A percentile compares a stretch with the other conserved stretches of the same genome.
phyloP scores from a whole-genome alignment of 192 early-diverging fungal species.

The Linnemannia zychae region DNA sequence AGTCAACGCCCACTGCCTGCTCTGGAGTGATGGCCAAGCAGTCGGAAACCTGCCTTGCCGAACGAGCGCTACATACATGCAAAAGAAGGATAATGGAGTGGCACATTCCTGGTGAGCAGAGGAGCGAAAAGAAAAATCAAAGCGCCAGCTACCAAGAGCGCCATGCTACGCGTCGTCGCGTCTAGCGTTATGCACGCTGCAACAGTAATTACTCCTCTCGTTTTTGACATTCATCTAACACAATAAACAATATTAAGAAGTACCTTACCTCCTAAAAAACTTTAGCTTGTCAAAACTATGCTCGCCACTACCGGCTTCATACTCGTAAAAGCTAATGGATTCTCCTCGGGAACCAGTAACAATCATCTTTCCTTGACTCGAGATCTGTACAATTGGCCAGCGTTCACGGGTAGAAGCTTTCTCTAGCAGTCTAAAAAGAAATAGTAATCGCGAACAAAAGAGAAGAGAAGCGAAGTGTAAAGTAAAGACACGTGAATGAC shows the following conservation, averaged over 20 bases:
- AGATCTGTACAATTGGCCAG: conserved; percentile 52
- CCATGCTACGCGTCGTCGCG: no score
- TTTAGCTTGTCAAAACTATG: conserved; percentile 21
- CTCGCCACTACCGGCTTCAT: conserved; percentile 15
- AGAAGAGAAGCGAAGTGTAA: background rate
- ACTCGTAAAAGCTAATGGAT: conserved; percentile 46
- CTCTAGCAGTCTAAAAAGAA: conserved; percentile 26
- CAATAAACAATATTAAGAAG: background rate
- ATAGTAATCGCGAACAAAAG: background rate
- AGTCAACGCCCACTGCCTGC: conserved; percentile 36
- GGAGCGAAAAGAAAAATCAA: background rate
- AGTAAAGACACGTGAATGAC: background rate
- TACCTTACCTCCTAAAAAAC: conserved; percentile 39
- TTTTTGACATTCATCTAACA: background rate
- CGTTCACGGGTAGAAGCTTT: conserved; percentile 43
- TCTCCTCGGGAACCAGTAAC: conserved; percentile 48
- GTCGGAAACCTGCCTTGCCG: conserved; percentile 32
- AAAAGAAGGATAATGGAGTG: background rate
- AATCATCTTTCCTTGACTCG: conserved; percentile 39
- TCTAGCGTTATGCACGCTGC: no score
- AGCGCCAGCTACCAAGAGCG: background rate
- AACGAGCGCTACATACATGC: conserved; percentile 8
- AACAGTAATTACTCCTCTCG: background rate
- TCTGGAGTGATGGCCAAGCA: conserved; percentile 44
- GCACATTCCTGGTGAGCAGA: background rate